Evolutionary conservation across 148 eudicot genomes (phyloP).

Genomic region (Euryodendron excelsum): DNA sequence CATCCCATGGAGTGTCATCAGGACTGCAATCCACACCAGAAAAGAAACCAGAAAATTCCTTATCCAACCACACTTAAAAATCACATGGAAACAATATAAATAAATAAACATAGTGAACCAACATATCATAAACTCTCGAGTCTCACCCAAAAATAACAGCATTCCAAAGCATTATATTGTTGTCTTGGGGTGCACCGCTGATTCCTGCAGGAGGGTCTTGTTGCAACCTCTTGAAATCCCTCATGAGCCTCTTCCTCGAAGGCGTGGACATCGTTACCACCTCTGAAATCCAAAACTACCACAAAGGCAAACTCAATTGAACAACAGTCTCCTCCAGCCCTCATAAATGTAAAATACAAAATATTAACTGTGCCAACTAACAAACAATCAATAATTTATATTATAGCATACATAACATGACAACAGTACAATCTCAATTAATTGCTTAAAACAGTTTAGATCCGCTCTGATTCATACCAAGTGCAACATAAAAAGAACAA

Average conservation of each 20-base stretch:
- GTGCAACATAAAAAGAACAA: background rate
- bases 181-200: conserved; percentile 55
- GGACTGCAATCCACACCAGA: conserved; percentile 43
- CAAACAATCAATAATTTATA: background rate
- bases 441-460: background rate
- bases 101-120: background rate
- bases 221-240: conserved; percentile 58
- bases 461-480: background rate
- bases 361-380: background rate
- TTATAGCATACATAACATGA: background rate
- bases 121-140: background rate
- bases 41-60: conserved; percentile 15
- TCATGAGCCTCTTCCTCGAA: conserved; percentile 50
- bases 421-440: background rate
- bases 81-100: background rate
- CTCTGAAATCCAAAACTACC: conserved; percentile 7
- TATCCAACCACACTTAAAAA: conserved; percentile 13
- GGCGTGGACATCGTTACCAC: conserved; percentile 47
- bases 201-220: conserved; percentile 62
- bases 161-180: conserved; percentile 55
- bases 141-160: conserved; percentile 55
- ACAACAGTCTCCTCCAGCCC: background rate
- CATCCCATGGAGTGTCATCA: conserved; percentile 61
- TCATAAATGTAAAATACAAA: background rate
- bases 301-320: background rate